phyloP scores from a whole-genome alignment of 2,329 filamentous ascomycete genomes.

The Monosporascus sp. region DNA sequence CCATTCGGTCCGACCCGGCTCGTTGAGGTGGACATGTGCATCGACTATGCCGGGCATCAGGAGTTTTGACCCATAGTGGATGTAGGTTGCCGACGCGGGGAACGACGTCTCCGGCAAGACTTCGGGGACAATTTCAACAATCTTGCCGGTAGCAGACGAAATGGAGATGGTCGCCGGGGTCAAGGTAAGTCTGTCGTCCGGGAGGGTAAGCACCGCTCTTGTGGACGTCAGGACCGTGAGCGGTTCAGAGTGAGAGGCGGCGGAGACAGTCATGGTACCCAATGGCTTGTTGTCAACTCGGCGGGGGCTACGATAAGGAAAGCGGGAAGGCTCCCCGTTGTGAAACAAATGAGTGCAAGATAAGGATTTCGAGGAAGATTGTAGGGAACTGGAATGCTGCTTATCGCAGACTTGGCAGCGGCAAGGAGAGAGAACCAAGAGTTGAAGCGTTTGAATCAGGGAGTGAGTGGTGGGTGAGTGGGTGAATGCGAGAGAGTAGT shows the following conservation, averaged over 20 bases:
- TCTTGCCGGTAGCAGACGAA: conserved; percentile 76
- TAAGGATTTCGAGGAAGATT: neutral
- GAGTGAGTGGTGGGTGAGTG: neutral
- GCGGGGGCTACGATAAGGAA: neutral
- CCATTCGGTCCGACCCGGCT: conserved; percentile 96
- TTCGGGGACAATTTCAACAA: conserved; percentile 66
- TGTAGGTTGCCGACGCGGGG: conserved; percentile 65
- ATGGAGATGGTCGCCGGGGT: conserved; percentile 80
- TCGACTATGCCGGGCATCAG: conserved; percentile 90
- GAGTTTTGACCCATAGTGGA: conserved; percentile 78
- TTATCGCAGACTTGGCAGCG: conserved; percentile 1
- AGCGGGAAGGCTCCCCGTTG: conserved; percentile 1
- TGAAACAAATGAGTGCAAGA: neutral
- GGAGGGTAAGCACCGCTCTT: conserved; percentile 72
- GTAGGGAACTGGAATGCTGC: neutral
- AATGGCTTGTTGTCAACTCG: neutral
- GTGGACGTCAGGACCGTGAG: conserved; percentile 78
- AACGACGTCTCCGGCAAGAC: conserved; percentile 74
- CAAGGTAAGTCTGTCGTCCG: conserved; percentile 55
- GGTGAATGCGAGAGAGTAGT: neutral
- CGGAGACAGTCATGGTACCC: conserved; percentile 16
- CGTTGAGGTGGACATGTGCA: conserved; percentile 95
- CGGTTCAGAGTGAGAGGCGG: conserved; percentile 24
- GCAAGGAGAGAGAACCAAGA: conserved; percentile 3
- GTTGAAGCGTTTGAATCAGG: conserved; percentile 1